phyloP scores from a whole-genome alignment of 805 yeast species.

The Spathaspora passalidarum region DNA sequence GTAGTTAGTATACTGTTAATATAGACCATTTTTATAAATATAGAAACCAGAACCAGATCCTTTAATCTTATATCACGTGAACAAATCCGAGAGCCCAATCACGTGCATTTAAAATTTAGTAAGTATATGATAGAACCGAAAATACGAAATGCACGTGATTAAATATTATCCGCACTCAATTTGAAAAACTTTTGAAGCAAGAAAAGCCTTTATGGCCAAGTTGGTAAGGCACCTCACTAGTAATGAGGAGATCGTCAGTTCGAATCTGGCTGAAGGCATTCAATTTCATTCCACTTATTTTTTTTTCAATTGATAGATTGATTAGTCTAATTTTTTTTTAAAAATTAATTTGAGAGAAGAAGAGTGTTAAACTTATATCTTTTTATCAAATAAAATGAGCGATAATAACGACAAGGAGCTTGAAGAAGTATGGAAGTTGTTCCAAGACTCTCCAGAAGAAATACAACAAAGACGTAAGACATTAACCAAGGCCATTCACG shows the following conservation, averaged over 20 bases:
- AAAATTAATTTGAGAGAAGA: too few relatives aligned
- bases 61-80: too few relatives aligned
- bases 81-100: too few relatives aligned
- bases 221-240: conserved; percentile 42
- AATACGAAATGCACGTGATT: too few relatives aligned
- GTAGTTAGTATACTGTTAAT: too few relatives aligned
- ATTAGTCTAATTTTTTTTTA: neutral
- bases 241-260: conserved; percentile 42
- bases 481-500: conserved; percentile 17
- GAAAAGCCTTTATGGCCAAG: conserved; percentile 33
- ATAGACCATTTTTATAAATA: too few relatives aligned
- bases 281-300: too few relatives aligned
- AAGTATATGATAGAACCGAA: too few relatives aligned
- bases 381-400: conserved; percentile 4
- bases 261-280: conserved; percentile 33
- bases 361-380: too few relatives aligned
- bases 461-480: conserved; percentile 21
- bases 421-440: conserved; percentile 26
- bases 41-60: too few relatives aligned
- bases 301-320: neutral
- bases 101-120: too few relatives aligned
- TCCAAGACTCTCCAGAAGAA: conserved; percentile 29
- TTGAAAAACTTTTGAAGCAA: neutral
- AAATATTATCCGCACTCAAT: neutral
- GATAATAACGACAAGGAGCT: conserved; percentile 23